Conservation (phyloP, 1,284 basidiomycete genomes). For the Marasmius sp. region DNA sequence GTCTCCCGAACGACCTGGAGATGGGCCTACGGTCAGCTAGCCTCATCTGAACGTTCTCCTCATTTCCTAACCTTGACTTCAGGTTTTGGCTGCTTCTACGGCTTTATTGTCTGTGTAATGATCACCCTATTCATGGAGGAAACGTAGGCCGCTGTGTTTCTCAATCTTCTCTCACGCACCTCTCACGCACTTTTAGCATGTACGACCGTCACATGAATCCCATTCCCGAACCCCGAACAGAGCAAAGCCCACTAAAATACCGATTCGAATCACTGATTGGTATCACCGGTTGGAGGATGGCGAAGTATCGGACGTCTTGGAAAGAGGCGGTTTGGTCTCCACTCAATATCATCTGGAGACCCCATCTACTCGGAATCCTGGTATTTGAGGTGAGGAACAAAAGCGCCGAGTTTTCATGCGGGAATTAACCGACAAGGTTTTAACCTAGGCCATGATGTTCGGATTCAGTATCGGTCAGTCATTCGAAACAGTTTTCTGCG, state of each 20-base stretch:
- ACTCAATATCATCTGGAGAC: conserved; percentile 49
- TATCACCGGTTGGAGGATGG: conserved; percentile 50
- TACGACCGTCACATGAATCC: conserved; percentile 50
- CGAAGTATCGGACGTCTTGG: conserved; percentile 51
- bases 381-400: conserved; percentile 40
- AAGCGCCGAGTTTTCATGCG: neutral
- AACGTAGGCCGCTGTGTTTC: conserved; percentile 42
- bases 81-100: conserved; percentile 58
- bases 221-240: conserved; percentile 30
- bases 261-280: conserved; percentile 55
- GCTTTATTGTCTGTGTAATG: conserved; percentile 46
- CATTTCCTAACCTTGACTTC: conserved; percentile 48
- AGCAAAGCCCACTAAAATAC: conserved; percentile 33
- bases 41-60: neutral
- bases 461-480: conserved; percentile 53
- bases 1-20: conserved; percentile 51
- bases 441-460: conserved; percentile 42
- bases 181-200: conserved; percentile 34
- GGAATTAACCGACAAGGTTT: neutral
- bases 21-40: neutral
- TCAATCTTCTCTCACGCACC: neutral
- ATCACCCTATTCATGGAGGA: conserved; percentile 60
- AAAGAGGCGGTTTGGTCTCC: conserved; percentile 35
- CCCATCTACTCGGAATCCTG: conserved; percentile 46
- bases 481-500: neutral